These are phyloP conservation scores for Whalleya microplaca DNA, from an alignment of 2,329 filamentous ascomycete species.

Conservation along the genomic window DNA sequence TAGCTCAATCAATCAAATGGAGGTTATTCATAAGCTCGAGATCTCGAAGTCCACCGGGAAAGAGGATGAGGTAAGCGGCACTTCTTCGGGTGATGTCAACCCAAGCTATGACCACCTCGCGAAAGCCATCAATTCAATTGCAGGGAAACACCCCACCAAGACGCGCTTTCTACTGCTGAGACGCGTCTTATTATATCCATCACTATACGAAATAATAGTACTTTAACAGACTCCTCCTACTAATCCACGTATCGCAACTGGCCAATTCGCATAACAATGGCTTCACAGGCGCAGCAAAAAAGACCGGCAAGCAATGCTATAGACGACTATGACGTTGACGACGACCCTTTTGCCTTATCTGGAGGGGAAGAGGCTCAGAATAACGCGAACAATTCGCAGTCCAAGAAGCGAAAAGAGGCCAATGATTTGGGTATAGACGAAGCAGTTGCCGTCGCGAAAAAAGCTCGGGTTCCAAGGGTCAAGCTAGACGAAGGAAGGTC, in stretches of 20 bases:
- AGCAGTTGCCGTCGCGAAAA: conserved; percentile 81
- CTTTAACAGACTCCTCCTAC: neutral
- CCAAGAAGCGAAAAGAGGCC: conserved; percentile 54
- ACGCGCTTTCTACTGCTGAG: conserved; percentile 16
- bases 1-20: conserved; percentile 18
- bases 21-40: conserved; percentile 30
- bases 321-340: conserved; percentile 74
- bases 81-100: conserved; percentile 23
- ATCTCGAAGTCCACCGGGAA: conserved; percentile 28
- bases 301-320: conserved; percentile 65
- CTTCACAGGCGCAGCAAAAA: conserved; percentile 27
- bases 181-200: conserved; percentile 14
- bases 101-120: conserved; percentile 17
- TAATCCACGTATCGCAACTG: neutral
- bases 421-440: conserved; percentile 78
- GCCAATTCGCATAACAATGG: conserved; percentile 29
- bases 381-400: conserved; percentile 26
- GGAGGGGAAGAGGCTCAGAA: conserved; percentile 41
- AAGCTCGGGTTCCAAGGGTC: conserved; percentile 69
- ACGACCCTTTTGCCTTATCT: conserved; percentile 54
- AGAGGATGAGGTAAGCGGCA: conserved; percentile 37
- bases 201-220: neutral
- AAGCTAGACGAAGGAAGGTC: conserved; percentile 86
- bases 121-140: conserved; percentile 9
- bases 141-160: conserved; percentile 16